Base-by-base conservation (phyloP, 2,329 filamentous ascomycete species). In the Fusarium algeriense region DNA sequence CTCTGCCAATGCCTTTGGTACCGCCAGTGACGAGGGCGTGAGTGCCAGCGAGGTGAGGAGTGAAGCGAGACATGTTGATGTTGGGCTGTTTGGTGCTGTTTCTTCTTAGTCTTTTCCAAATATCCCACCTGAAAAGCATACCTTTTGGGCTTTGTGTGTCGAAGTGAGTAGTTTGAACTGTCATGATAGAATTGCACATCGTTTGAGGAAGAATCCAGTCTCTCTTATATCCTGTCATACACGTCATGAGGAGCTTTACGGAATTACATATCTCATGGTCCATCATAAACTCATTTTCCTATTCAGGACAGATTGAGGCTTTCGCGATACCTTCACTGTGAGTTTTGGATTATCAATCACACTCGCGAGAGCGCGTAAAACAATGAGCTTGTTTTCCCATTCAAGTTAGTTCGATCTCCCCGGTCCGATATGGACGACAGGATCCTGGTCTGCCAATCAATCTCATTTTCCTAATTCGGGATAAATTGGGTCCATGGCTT, bases 1-100 rank as follows among this genome's bases (percentile, higher is more conserved):
- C 71, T 40, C 48, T 73, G 1, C 76, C 76, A n/a, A 78, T 73
- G 5, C 76, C 76, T 30, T 78, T 77, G 8, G 64, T 68, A 1
- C 76, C 76, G 11, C 76, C 30, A 3, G 35, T 35, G 5, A 41
- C 26, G 14, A 26, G 10, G 23, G 20, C 44, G 15, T 44, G 23
- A 1, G 30, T 14, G 34, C 61, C 32, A 52, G 49, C 62, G 38
- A 50, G 74, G 67, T 37, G 73, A 32, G 20, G 62, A 40, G 30
- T 65, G n/a, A 64, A 64, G 11, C 20, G 50, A 19, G 59, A 44
- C 61, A 64, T 64, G n/a, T n/a, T 19, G 17, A 8, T 12, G 9
- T 8, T 6, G 32, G 11, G 7, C 5, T 8, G 17, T 19, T 34
- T 35, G 20, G 3, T 26, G 2, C 30, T 34, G 7, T 7, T 34